Evolutionary conservation across 1,139 yeast species (phyloP).

Genomic region (Nakaseomyces nivariensis): DNA sequence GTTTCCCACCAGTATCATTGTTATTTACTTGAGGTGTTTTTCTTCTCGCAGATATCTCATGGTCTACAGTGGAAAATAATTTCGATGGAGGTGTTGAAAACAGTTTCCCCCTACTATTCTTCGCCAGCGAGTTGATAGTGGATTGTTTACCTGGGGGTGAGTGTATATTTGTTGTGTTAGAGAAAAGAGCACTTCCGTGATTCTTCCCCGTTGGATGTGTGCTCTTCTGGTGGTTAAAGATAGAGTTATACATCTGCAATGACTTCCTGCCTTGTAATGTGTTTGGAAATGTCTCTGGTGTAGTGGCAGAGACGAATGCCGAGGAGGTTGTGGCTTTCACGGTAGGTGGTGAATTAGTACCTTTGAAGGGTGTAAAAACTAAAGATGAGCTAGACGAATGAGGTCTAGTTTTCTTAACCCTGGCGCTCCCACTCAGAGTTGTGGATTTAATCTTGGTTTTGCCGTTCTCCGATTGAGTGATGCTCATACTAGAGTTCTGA

Average conservation of each 20-base stretch:
- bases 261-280: not conserved
- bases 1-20: not conserved
- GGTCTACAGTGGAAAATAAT: slow-evolving; percentile 8
- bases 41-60: slow-evolving; percentile 11
- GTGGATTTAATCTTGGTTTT: not conserved
- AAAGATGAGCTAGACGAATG: not conserved
- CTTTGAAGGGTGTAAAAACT: not conserved
- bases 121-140: slow-evolving; percentile 10
- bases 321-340: not conserved
- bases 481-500: not conserved
- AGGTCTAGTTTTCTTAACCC: slow-evolving; percentile 1
- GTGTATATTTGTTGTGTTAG: slow-evolving; percentile 2
- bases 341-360: slow-evolving; percentile 1
- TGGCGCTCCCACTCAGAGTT: not conserved
- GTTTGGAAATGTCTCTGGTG: not conserved
- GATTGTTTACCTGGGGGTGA: slow-evolving; percentile 14
- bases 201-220: not conserved
- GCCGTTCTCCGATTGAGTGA: not conserved
- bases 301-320: not conserved
- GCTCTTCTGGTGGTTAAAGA: slow-evolving; percentile 3
- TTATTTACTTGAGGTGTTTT: slow-evolving; percentile 14
- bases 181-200: not conserved
- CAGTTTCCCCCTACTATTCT: slow-evolving; percentile 14
- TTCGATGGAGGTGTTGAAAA: slow-evolving; percentile 27
- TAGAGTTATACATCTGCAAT: not conserved